Evolutionary conservation across 2,329 filamentous ascomycete species (phyloP).

Genomic region (Verticillium nonalfalfae): DNA sequence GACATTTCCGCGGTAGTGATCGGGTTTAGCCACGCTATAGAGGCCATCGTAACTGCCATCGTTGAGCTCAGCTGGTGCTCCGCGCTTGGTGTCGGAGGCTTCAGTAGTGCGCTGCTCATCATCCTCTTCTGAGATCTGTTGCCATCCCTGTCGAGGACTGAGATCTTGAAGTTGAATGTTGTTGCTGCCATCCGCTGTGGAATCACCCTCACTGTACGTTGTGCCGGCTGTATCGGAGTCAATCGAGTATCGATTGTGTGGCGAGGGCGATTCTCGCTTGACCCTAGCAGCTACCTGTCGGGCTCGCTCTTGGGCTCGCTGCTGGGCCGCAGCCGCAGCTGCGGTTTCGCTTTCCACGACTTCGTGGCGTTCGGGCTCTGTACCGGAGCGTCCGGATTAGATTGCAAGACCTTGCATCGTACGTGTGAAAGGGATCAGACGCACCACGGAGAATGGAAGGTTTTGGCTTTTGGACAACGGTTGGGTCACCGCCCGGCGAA

Average conservation of each 20-base stretch:
- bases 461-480: slow-evolving; percentile 20
- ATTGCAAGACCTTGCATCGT: too few species aligned
- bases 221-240: slow-evolving; percentile 27
- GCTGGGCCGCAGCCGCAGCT: not conserved
- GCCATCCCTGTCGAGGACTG: slow-evolving; percentile 7
- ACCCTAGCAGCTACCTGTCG: slow-evolving; percentile 33
- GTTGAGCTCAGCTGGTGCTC: slow-evolving; percentile 24
- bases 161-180: slow-evolving; percentile 26
- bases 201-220: slow-evolving; percentile 18
- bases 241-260: slow-evolving; percentile 26
- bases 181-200: slow-evolving; percentile 5
- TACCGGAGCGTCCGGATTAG: not conserved
- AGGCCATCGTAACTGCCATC: slow-evolving; percentile 33
- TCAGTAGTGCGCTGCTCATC: slow-evolving; percentile 6
- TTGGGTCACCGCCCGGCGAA: slow-evolving; percentile 6
- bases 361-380: not conserved
- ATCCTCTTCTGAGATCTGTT: slow-evolving; percentile 3
- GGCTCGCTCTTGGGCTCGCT: slow-evolving; percentile 30
- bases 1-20: slow-evolving; percentile 36
- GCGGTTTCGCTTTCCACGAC: not conserved
- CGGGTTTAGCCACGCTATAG: slow-evolving; percentile 31
- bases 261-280: slow-evolving; percentile 25
- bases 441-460: slow-evolving; percentile 34
- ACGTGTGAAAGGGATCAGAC: not conserved
- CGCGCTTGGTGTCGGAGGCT: not conserved